Base-by-base conservation (phyloP, 306 rosid species). In the Coriaria nepalensis region DNA sequence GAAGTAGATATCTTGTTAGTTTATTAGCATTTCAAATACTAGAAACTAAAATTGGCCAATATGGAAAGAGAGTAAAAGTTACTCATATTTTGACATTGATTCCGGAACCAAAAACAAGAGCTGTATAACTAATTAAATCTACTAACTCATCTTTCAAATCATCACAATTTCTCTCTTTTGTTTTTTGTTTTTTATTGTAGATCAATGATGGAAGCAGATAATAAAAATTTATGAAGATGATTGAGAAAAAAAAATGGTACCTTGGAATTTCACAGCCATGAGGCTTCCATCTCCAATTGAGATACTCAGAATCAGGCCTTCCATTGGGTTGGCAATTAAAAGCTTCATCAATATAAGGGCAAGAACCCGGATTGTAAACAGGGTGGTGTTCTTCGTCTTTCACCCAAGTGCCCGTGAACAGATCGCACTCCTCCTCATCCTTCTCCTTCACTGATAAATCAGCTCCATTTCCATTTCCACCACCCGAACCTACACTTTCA, bases 261-360 rank as follows among this genome's bases (percentile, higher is more conserved):
- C 78, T 79, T 40, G 95, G 94, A 65, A 85, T 92, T 73, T 90
- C 81, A 63, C 95, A 85, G 4, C 39, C 78, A 20, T 81, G 54
- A 37, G 98, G 95, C 60, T 85, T 86, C 98, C 98, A 90, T 11
- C 94, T 80, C 98, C 95, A 90, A 47, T 76, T 79, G 33, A 82
- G 67, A 65, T 73, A 90, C 40, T 66, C 76, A 33, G 65, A 63
- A 38, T 90, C 98, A 4, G 9, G 41, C 43, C 98, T 79, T 12
- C 95, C 95, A 46, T 90, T 85, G 57, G 8, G 40, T 51, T 78
- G 73, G 78, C 93, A 92, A 57, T 77, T 87, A 44, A 77, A 92
- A 56, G 93, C 98, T 49, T 85, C 96, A 6, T 85, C 98, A 2
- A 92, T 93, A 49, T 73, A 86, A n/a, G 96, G 94, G 44, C 98